These are phyloP conservation scores for Capsicum rhomboideum DNA, from an alignment of 257 asterid genomes.

Conservation along the genomic window DNA sequence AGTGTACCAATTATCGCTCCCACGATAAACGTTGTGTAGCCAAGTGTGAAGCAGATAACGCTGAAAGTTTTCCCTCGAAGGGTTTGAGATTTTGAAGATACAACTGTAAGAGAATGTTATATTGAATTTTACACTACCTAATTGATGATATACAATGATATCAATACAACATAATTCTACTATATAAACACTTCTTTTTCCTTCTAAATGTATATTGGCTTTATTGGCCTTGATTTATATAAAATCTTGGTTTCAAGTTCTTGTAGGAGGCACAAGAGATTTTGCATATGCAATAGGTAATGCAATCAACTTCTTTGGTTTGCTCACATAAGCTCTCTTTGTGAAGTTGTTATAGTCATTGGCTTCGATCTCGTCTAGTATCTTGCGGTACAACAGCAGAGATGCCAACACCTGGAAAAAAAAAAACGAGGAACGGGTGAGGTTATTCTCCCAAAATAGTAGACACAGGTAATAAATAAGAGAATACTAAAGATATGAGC, in stretches of 20 bases:
- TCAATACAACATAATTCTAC: neutral
- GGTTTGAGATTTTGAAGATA: neutral
- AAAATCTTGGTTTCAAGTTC: constrained; percentile 17
- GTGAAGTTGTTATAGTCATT: constrained; percentile 97
- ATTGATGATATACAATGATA: neutral
- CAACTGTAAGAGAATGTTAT: neutral
- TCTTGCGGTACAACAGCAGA: constrained; percentile 59
- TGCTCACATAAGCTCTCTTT: constrained; percentile 82
- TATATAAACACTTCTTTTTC: neutral
- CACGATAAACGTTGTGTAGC: no score
- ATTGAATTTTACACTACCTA: neutral
- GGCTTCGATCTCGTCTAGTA: constrained; percentile 92
- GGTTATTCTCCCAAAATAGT: neutral
- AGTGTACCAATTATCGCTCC: no score
- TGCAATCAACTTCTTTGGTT: constrained; percentile 75
- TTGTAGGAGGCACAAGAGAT: constrained; percentile 69
- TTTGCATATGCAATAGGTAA: constrained; percentile 89
- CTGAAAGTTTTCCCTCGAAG: no score
- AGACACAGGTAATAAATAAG: neutral
- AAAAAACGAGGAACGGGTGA: neutral
- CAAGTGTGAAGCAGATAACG: no score
- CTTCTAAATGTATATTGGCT: neutral
- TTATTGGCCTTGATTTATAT: neutral
- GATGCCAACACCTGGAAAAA: constrained; percentile 78
- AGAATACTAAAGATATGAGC: neutral